These are phyloP conservation scores for Populus tomentosa DNA, from an alignment of 441 rosid genomes.

Conservation along the genomic window DNA sequence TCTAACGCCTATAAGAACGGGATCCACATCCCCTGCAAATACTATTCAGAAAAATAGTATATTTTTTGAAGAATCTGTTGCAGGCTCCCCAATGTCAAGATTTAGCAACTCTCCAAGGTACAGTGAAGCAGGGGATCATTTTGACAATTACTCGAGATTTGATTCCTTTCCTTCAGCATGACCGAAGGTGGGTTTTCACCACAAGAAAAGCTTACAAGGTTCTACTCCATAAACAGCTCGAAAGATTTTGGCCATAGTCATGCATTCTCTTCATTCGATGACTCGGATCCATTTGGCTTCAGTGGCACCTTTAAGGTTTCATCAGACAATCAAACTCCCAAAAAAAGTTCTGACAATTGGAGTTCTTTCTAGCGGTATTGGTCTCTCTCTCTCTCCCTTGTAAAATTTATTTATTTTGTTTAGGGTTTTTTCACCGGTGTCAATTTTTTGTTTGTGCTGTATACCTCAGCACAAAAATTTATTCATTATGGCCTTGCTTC, in stretches of 20 bases:
- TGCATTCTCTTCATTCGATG: conserved; percentile 72
- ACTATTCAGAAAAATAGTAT: conserved; percentile 50
- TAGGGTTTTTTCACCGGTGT: conserved; percentile 7
- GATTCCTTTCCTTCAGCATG: conserved; percentile 88
- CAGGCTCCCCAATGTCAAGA: conserved; percentile 79
- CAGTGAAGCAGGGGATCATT: conserved; percentile 73
- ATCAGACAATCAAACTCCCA: conserved; percentile 50
- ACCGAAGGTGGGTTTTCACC: conserved; percentile 58
- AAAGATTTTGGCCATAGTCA: conserved; percentile 60
- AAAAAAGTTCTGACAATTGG: conserved; percentile 60
- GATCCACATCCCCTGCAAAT: conserved; percentile 57
- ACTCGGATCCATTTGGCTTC: conserved; percentile 83
- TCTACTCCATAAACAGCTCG: conserved; percentile 75
- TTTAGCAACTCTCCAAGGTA: conserved; percentile 78
- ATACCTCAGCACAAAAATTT: too few species aligned
- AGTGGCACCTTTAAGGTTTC: conserved; percentile 91
- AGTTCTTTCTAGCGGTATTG: conserved; percentile 44
- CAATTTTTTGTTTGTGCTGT: conserved; percentile 21
- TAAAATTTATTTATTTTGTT: conserved; percentile 6
- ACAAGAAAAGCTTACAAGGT: conserved; percentile 57
- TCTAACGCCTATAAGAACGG: conserved; percentile 48
- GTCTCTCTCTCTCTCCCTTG: not conserved
- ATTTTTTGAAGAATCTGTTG: conserved; percentile 89
- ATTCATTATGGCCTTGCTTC: conserved; percentile 7
- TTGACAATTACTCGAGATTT: conserved; percentile 74